Conservation (phyloP, 1,284 basidiomycete genomes). For the Sutorius eximius region DNA sequence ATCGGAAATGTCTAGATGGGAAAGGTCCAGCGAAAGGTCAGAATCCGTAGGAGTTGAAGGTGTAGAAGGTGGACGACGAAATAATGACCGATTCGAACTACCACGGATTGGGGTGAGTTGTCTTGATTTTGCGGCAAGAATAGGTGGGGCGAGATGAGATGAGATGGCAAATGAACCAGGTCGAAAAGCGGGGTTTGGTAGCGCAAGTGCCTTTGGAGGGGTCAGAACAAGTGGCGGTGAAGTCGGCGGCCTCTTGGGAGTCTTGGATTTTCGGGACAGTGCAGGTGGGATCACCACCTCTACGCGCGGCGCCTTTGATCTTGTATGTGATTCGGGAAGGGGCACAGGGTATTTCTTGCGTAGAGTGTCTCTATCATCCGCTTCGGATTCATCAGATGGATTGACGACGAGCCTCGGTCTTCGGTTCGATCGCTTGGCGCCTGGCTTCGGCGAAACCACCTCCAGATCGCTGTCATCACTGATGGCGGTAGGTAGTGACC, state of each 20-base stretch:
- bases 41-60: conserved; percentile 49
- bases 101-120: conserved; percentile 69
- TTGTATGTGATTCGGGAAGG: conserved; percentile 17
- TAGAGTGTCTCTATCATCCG: conserved; percentile 10
- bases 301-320: conserved; percentile 22
- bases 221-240: not conserved
- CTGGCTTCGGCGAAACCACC: conserved; percentile 11
- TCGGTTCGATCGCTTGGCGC: conserved; percentile 20
- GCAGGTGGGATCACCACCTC: conserved; percentile 42
- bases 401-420: conserved; percentile 32
- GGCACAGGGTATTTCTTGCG: conserved; percentile 8
- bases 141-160: conserved; percentile 11
- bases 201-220: conserved; percentile 7
- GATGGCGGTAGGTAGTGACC: conserved; percentile 20
- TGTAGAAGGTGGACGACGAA: conserved; percentile 42
- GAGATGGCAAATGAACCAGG: conserved; percentile 1
- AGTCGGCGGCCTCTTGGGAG: conserved; percentile 2
- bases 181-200: conserved; percentile 3
- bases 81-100: conserved; percentile 38
- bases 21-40: conserved; percentile 59
- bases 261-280: conserved; percentile 14
- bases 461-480: conserved; percentile 33
- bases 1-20: conserved; percentile 45
- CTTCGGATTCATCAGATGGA: conserved; percentile 48
- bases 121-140: conserved; percentile 45